A percentile compares a stretch with the other conserved stretches of the same genome.
These are phyloP conservation scores for Tulasnella sp. DNA, from an alignment of 768 basidiomycete genomes.

Conservation along the genomic window DNA sequence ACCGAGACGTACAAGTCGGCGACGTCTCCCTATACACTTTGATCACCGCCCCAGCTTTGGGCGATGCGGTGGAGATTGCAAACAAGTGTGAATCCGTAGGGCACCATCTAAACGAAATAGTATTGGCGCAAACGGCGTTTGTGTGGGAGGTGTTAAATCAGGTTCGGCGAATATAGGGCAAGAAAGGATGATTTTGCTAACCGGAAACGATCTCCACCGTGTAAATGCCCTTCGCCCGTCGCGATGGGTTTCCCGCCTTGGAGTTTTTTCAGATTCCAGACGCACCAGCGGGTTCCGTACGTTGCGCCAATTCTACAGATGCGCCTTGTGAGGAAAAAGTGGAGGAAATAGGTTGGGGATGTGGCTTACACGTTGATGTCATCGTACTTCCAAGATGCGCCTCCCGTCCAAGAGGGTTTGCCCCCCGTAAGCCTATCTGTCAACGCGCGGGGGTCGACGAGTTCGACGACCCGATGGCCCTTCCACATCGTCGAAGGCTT, in stretches of 20 bases:
- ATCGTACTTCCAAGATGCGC: slow-evolving; percentile 58
- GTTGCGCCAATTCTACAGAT: slow-evolving; percentile 54
- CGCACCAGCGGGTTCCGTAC: slow-evolving; percentile 54
- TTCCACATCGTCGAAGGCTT: slow-evolving; percentile 41
- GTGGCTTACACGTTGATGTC: slow-evolving; percentile 54
- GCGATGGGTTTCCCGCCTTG: slow-evolving; percentile 60
- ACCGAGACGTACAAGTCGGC: slow-evolving; percentile 30
- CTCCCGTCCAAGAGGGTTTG: slow-evolving; percentile 39
- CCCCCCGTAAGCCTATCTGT: slow-evolving; percentile 39
- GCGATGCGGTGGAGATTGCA: slow-evolving; percentile 53
- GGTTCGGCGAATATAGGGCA: background rate
- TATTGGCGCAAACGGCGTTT: background rate
- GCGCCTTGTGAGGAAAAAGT: background rate
- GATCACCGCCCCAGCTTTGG: slow-evolving; percentile 49
- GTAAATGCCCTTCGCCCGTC: slow-evolving; percentile 50
- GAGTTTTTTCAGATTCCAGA: slow-evolving; percentile 66
- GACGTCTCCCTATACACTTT: slow-evolving; percentile 58
- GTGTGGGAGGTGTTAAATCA: too few relatives aligned
- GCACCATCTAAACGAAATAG: slow-evolving; percentile 49
- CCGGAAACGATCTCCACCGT: slow-evolving; percentile 60
- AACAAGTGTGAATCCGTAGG: slow-evolving; percentile 64
- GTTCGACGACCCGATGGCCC: slow-evolving; percentile 52
- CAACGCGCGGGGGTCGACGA: slow-evolving; percentile 55
- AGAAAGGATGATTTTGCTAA: slow-evolving; percentile 24
- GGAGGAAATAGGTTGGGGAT: background rate